Evolutionary conservation across 257 asterid species (phyloP).

Genomic region (Fraxinus pennsylvanica): DNA sequence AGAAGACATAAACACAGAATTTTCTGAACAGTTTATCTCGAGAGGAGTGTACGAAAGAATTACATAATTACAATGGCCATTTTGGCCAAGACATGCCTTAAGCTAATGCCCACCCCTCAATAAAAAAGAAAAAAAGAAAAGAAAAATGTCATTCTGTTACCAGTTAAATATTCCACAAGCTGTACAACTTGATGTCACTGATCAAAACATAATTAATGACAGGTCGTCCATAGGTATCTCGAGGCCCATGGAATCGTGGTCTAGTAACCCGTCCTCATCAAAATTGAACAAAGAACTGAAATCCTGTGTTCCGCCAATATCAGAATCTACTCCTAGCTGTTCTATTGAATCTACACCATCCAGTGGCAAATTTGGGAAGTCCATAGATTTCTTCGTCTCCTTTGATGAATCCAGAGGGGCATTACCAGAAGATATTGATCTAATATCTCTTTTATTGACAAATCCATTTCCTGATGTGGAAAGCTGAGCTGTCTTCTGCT

Average conservation of each 20-base stretch:
- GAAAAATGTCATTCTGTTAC: conserved; percentile 33
- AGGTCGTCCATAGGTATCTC: conserved; percentile 91
- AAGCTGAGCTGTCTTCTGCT: conserved; percentile 84
- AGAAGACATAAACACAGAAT: conserved; percentile 19
- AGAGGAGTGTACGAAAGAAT: conserved; percentile 33
- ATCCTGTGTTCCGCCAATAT: conserved; percentile 71
- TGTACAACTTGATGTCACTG: conserved; percentile 48
- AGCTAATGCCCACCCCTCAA: conserved; percentile 10
- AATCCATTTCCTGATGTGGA: conserved; percentile 68
- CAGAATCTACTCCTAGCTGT: conserved; percentile 65
- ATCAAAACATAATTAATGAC: conserved; percentile 66
- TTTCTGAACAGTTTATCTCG: conserved; percentile 29
- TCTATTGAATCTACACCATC: conserved; percentile 57
- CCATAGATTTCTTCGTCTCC: conserved; percentile 45
- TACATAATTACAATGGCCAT: conserved; percentile 64
- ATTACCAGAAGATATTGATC: conserved; percentile 49
- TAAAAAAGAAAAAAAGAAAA: not conserved
- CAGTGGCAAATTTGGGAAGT: conserved; percentile 44
- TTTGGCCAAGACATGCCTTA: conserved; percentile 45
- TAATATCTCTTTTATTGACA: conserved; percentile 51
- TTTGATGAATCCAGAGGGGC: conserved; percentile 34
- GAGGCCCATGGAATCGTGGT: conserved; percentile 70
- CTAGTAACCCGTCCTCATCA: conserved; percentile 70
- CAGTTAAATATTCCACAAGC: conserved; percentile 48
- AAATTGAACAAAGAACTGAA: conserved; percentile 83